These are phyloP conservation scores for Chlamydomonas asymmetrica DNA, from an alignment of 139 green algal genomes.

Conservation along the genomic window DNA sequence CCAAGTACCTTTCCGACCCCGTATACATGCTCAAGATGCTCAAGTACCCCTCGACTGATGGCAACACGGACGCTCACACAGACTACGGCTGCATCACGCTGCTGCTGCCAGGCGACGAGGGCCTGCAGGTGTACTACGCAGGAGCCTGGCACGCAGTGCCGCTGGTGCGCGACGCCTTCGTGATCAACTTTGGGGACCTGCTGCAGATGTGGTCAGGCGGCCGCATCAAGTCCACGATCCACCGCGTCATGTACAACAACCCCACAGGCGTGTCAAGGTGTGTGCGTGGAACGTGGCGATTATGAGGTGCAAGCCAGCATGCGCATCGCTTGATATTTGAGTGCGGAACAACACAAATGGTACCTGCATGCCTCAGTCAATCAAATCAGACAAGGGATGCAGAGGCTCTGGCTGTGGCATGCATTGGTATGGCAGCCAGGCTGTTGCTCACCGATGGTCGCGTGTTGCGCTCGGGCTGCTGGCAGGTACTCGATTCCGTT, in stretches of 20 bases:
- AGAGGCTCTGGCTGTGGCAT: no score
- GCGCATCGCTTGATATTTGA: no score
- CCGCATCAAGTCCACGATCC: conserved; percentile 8
- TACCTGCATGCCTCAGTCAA: no score
- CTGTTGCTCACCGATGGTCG: no score
- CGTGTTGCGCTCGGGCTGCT: no score
- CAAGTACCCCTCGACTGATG: conserved; percentile 5
- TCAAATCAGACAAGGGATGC: no score
- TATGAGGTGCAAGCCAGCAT: no score
- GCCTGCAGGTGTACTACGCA: conserved; percentile 1
- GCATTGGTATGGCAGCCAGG: no score
- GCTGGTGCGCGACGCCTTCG: conserved; percentile 7
- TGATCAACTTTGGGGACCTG: conserved; percentile 25
- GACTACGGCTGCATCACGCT: conserved; percentile 23
- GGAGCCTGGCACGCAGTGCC: neutral
- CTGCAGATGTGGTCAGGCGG: conserved; percentile 16
- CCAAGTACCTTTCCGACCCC: conserved; percentile 2
- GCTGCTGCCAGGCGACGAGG: conserved; percentile 10
- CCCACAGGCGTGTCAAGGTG: neutral
- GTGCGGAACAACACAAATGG: no score
- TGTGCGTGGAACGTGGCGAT: no score
- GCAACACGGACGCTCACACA: conserved; percentile 14
- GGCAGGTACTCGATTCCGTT: conserved; percentile 9
- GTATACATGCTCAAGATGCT: conserved; percentile 22
- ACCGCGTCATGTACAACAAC: conserved; percentile 17